Conservation (phyloP, 495 filamentous ascomycete genomes). For the Achaetomiella virescens region DNA sequence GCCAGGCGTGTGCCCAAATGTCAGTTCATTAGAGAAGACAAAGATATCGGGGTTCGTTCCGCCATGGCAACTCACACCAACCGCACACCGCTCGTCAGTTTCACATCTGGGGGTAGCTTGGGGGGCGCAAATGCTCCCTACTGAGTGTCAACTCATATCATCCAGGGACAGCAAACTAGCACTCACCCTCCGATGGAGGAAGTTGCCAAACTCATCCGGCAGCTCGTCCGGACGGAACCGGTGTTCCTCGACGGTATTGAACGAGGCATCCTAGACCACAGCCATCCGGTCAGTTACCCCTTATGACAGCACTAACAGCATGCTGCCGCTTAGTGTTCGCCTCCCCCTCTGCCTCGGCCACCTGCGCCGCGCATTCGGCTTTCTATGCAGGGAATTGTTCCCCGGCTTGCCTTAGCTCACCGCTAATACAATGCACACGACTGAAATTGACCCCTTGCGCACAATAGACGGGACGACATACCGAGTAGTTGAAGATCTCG, state of each 20-base stretch:
- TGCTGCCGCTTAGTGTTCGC: too few species aligned
- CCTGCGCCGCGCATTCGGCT: too few species aligned
- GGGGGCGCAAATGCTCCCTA: conserved; percentile 46
- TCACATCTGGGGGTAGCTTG: conserved; percentile 35
- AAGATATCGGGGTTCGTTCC: not conserved
- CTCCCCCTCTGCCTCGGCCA: too few species aligned
- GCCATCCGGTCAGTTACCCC: not conserved
- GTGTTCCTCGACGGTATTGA: conserved; percentile 46
- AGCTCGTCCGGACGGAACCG: conserved; percentile 30
- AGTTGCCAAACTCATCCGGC: conserved; percentile 50
- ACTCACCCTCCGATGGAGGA: conserved; percentile 42
- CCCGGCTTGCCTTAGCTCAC: too few species aligned
- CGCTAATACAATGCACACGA: too few species aligned
- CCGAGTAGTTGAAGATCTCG: conserved; percentile 51
- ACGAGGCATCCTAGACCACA: conserved; percentile 28
- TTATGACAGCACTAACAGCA: not conserved
- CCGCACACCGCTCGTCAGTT: conserved; percentile 38
- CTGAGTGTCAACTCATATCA: not conserved
- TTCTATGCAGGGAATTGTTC: too few species aligned
- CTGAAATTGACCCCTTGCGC: too few species aligned
- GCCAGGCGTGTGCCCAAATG: not conserved
- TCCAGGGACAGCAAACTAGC: not conserved
- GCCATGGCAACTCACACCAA: conserved; percentile 40
- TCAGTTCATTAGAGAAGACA: not conserved
- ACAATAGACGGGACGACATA: conserved; percentile 25